Percentiles rank a stretch among this genome's conserved stretches.
Evolutionary conservation across 169 alveolate species (phyloP).

Genomic region (Toxoplasma gondii): DNA sequence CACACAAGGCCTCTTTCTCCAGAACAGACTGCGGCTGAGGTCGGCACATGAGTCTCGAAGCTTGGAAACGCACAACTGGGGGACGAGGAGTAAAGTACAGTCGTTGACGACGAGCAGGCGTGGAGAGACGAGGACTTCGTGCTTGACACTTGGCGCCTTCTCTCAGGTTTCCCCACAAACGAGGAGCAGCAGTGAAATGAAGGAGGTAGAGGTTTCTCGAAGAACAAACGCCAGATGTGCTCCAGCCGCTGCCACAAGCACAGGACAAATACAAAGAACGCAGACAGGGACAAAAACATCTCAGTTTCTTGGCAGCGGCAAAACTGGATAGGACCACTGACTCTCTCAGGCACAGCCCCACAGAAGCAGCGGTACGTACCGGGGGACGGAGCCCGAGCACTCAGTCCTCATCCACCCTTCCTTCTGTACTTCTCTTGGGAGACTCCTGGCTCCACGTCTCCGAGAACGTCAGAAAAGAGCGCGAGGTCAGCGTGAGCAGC

Average conservation of each 20-base stretch:
- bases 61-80: not conserved
- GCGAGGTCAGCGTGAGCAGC: too few relatives aligned
- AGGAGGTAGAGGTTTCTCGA: constrained; percentile 19
- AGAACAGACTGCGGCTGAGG: not conserved
- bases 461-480: too few relatives aligned
- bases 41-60: not conserved
- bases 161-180: not conserved
- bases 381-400: too few relatives aligned
- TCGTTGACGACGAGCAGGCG: not conserved
- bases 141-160: not conserved
- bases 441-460: too few relatives aligned
- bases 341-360: too few relatives aligned
- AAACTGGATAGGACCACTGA: too few relatives aligned
- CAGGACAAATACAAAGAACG: not conserved
- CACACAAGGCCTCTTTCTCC: not conserved
- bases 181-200: constrained; percentile 20
- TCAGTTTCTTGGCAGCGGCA: too few relatives aligned
- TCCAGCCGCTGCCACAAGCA: constrained; percentile 6
- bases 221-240: not conserved
- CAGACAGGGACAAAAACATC: not conserved
- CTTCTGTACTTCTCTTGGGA: too few relatives aligned
- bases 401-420: too few relatives aligned
- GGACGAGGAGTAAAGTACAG: not conserved
- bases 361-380: too few relatives aligned
- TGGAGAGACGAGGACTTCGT: not conserved